Percentiles rank a stretch among this genome's conserved stretches.
These are phyloP conservation scores for Cyclanthera cordifolia DNA, from an alignment of 306 rosid genomes.

Conservation along the genomic window DNA sequence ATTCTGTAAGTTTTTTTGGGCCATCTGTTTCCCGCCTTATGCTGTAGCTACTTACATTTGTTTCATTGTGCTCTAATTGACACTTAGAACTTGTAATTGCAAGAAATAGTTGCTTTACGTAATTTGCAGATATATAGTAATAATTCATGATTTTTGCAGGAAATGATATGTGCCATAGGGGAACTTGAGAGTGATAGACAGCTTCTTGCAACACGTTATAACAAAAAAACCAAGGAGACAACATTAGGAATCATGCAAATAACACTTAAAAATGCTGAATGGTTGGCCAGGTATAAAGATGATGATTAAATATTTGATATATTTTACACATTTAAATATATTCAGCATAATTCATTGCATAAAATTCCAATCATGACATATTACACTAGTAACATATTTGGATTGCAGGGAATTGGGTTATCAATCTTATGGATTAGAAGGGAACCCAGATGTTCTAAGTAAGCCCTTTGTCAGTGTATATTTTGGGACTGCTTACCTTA, in stretches of 20 bases:
- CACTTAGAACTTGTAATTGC: neutral
- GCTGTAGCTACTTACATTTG: too few species aligned
- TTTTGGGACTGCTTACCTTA: constrained; percentile 73
- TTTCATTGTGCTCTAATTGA: neutral
- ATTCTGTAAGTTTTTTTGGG: constrained; percentile 41
- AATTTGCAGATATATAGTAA: neutral
- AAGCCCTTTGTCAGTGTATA: constrained; percentile 57
- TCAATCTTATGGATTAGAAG: constrained; percentile 29
- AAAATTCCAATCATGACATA: neutral
- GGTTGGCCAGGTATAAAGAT: constrained; percentile 49
- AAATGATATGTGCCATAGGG: constrained; percentile 65
- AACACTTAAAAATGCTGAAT: constrained; percentile 32
- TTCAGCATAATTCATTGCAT: neutral
- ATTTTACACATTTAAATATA: neutral
- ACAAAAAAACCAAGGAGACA: constrained; percentile 37
- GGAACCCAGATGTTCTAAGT: constrained; percentile 28
- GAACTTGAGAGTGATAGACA: constrained; percentile 85
- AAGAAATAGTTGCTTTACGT: neutral
- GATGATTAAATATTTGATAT: neutral
- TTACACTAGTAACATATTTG: constrained; percentile 20
- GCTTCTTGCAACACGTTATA: constrained; percentile 35
- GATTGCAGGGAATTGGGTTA: constrained; percentile 51
- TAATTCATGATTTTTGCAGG: constrained; percentile 24
- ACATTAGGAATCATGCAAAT: constrained; percentile 69
- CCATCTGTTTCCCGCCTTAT: too few species aligned